Percentiles rank a stretch among this genome's conserved stretches.
phyloP scores from a whole-genome alignment of 805 yeast genomes.

The Myxozyma neglecta region DNA sequence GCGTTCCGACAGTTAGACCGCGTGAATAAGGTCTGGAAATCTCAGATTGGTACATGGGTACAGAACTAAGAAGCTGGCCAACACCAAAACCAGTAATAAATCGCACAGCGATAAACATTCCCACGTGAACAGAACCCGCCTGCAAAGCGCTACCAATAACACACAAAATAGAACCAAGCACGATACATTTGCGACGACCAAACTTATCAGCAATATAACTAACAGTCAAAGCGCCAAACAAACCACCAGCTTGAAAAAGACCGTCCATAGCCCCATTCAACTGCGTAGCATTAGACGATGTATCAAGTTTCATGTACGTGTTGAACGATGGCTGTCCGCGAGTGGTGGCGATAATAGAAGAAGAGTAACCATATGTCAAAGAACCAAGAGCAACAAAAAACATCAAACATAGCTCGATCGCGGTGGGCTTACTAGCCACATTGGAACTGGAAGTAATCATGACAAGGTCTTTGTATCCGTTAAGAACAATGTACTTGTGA shows the following conservation, averaged over 20 bases:
- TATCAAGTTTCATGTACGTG: slow-evolving; percentile 9
- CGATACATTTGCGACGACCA: slow-evolving; percentile 14
- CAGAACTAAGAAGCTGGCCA: slow-evolving; percentile 59
- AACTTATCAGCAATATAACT: slow-evolving; percentile 13
- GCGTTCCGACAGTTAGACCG: slow-evolving; percentile 60
- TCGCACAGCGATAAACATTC: slow-evolving; percentile 14
- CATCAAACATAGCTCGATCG: slow-evolving; percentile 12
- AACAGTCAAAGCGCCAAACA: slow-evolving; percentile 14
- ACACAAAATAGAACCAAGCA: slow-evolving; percentile 6
- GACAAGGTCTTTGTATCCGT: not conserved
- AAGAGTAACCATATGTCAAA: slow-evolving; percentile 18
- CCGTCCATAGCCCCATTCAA: slow-evolving; percentile 21
- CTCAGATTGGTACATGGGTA: slow-evolving; percentile 63
- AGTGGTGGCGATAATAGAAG: slow-evolving; percentile 15
- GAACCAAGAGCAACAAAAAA: slow-evolving; percentile 15
- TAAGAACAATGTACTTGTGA: not conserved
- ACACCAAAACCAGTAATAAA: slow-evolving; percentile 52
- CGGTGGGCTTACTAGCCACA: slow-evolving; percentile 3
- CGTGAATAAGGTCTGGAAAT: slow-evolving; percentile 58
- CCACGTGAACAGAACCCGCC: slow-evolving; percentile 18
- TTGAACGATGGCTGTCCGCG: slow-evolving; percentile 16
- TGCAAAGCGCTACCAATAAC: slow-evolving; percentile 18
- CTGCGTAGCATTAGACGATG: slow-evolving; percentile 16
- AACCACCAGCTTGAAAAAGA: slow-evolving; percentile 18
- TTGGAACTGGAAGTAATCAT: not conserved